A percentile compares a stretch with the other conserved stretches of the same genome.
phyloP scores from a whole-genome alignment of 257 asterid species.

The Voacanga thouarsii region DNA sequence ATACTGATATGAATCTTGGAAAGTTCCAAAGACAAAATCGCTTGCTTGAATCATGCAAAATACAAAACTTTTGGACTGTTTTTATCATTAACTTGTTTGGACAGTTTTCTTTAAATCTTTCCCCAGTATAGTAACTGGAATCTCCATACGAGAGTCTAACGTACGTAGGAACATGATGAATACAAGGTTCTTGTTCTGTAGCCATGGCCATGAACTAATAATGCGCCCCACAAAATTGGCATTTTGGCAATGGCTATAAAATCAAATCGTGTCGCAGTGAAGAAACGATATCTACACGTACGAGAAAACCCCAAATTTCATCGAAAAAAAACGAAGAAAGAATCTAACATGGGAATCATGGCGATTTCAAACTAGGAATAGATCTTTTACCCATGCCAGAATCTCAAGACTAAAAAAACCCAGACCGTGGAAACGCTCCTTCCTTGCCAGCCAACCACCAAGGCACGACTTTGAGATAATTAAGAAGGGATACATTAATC shows the following conservation, averaged over 20 bases:
- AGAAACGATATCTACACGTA: background rate
- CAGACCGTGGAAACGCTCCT: no score
- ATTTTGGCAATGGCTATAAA: background rate
- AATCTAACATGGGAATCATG: conserved; percentile 5
- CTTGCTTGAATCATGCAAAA: conserved; percentile 19
- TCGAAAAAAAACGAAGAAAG: conserved; percentile 6
- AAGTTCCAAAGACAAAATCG: conserved; percentile 22
- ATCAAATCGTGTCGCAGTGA: background rate
- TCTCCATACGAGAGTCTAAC: background rate
- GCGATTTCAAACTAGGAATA: background rate
- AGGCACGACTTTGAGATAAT: no score
- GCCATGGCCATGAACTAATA: background rate
- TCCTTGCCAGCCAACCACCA: no score
- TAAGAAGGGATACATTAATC: no score
- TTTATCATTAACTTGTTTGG: conserved; percentile 8
- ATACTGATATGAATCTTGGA: conserved; percentile 12
- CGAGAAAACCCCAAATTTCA: conserved; percentile 7
- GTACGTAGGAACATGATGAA: background rate
- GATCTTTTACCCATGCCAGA: background rate
- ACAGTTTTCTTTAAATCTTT: conserved; percentile 12
- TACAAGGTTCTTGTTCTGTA: background rate
- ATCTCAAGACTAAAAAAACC: background rate
- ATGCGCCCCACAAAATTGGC: conserved; percentile 8
- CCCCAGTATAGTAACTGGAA: conserved; percentile 17
- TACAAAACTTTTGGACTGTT: background rate